phyloP scores from a whole-genome alignment of 345 rosid species.

The Brassica rapa region DNA sequence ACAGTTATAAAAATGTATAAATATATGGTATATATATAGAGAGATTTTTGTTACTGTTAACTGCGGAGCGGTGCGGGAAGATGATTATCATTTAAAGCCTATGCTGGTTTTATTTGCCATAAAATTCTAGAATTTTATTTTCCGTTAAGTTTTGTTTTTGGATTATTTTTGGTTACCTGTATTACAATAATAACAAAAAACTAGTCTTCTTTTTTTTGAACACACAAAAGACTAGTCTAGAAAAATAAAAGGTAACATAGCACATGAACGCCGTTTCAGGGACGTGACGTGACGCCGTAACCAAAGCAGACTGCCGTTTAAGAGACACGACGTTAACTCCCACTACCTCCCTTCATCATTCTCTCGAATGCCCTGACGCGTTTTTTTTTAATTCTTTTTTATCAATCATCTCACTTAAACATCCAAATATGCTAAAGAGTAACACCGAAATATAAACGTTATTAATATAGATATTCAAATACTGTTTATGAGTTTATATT shows the following conservation, averaged over 20 bases:
- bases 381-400: not conserved
- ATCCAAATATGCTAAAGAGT: not conserved
- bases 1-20: too few species aligned
- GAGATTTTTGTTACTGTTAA: too few species aligned
- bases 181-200: too few species aligned
- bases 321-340: conserved; percentile 27
- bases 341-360: conserved; percentile 22
- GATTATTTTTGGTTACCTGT: not conserved
- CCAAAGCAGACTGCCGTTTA: not conserved
- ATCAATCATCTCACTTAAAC: not conserved
- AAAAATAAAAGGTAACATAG: not conserved
- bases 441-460: not conserved
- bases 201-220: too few species aligned
- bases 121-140: not conserved
- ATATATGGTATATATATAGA: too few species aligned
- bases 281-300: not conserved
- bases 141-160: not conserved
- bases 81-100: too few species aligned
- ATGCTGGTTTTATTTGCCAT: not conserved
- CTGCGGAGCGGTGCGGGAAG: too few species aligned
- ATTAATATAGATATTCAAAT: not conserved
- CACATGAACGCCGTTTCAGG: not conserved
- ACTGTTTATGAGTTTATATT: not conserved
- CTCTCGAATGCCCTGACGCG: conserved; percentile 42
- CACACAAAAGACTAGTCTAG: not conserved